Evolutionary conservation across 768 basidiomycete species (phyloP).

Genomic region (Tulasnella sp.): DNA sequence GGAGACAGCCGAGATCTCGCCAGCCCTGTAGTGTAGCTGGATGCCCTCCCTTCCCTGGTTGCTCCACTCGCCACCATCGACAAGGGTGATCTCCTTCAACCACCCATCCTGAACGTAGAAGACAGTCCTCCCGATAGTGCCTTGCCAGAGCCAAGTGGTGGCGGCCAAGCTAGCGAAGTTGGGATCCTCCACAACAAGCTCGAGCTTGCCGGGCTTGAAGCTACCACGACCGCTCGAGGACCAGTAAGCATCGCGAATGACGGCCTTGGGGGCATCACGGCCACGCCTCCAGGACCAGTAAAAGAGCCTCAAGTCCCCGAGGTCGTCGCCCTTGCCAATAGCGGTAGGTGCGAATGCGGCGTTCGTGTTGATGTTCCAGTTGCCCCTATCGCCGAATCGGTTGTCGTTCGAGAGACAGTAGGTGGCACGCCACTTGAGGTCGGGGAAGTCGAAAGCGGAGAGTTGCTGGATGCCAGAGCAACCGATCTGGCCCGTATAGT

Average conservation of each 20-base stretch:
- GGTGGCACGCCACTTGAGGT: neutral
- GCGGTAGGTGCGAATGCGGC: neutral
- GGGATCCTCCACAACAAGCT: neutral
- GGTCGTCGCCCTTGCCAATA: neutral
- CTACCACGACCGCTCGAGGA: neutral
- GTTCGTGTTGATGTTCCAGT: slow-evolving; percentile 3
- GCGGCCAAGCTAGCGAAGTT: neutral
- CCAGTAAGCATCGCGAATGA: neutral
- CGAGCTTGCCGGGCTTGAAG: neutral
- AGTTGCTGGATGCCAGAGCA: slow-evolving; percentile 1
- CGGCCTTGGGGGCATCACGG: neutral
- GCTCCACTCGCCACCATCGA: neutral
- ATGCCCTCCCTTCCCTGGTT: neutral
- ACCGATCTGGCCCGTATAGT: neutral
- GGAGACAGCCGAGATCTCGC: neutral
- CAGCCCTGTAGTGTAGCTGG: neutral
- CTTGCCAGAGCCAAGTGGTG: neutral
- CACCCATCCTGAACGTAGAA: neutral
- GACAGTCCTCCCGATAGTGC: neutral
- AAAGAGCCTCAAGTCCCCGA: neutral
- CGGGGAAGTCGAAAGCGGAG: neutral
- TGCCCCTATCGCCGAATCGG: neutral
- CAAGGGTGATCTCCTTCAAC: neutral
- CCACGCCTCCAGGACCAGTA: neutral
- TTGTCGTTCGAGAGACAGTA: neutral